These are phyloP conservation scores for Chrysoporthe austroafricana DNA, from an alignment of 2,329 filamentous ascomycete species.

Conservation along the genomic window DNA sequence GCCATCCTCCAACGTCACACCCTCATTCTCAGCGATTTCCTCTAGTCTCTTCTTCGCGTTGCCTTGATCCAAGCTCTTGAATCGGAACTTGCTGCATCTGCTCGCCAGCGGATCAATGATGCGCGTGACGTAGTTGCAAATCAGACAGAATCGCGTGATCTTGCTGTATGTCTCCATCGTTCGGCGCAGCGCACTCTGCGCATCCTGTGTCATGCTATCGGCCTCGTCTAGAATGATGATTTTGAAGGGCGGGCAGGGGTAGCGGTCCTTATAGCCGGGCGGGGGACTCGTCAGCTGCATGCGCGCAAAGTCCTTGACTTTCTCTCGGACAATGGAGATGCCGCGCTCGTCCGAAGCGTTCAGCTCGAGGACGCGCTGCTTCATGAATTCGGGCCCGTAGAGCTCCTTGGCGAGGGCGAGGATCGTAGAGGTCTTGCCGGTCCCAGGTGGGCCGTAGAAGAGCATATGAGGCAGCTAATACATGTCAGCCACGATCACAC, in stretches of 20 bases:
- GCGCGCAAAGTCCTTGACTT: constrained; percentile 97
- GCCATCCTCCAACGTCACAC: constrained; percentile 74
- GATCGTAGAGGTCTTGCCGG: constrained; percentile 97
- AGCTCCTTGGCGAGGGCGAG: constrained; percentile 96
- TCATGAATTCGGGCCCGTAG: constrained; percentile 92
- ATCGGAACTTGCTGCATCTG: constrained; percentile 94
- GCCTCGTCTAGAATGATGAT: constrained; percentile 98
- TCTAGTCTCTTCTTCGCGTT: constrained; percentile 80
- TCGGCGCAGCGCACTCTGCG: constrained; percentile 85
- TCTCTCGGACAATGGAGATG: constrained; percentile 94
- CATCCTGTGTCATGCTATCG: constrained; percentile 98
- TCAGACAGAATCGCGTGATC: constrained; percentile 95
- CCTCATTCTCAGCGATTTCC: constrained; percentile 81
- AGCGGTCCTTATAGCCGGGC: constrained; percentile 67
- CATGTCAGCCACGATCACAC: constrained; percentile 13
- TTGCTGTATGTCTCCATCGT: constrained; percentile 99
- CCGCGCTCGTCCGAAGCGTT: constrained; percentile 99
- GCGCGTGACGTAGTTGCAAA: constrained; percentile 97
- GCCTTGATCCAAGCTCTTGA: constrained; percentile 90
- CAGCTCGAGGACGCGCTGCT: constrained; percentile 93
- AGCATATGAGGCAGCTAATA: constrained; percentile 92
- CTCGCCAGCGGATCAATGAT: constrained; percentile 96
- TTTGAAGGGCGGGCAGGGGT: constrained; percentile 97
- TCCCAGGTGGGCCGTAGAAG: constrained; percentile 97
- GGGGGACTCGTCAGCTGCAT: constrained; percentile 89